Conservation (phyloP, 2,329 filamentous ascomycete genomes). For the Chalara sp. region DNA sequence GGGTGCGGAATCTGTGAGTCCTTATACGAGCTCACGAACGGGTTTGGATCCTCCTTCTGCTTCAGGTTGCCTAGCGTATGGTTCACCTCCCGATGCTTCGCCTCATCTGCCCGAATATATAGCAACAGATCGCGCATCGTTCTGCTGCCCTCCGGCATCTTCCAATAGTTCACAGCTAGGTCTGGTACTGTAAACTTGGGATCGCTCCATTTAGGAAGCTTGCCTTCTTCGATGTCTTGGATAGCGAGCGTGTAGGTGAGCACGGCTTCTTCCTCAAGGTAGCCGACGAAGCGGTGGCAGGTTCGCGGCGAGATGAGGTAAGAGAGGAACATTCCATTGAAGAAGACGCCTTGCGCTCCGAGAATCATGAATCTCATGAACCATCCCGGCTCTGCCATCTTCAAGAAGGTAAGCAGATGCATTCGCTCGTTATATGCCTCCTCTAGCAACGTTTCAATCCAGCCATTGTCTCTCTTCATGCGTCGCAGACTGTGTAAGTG, state of each 20-base stretch:
- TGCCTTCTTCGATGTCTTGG: constrained; percentile 77
- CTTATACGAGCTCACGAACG: constrained; percentile 80
- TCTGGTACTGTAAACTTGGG: constrained; percentile 69
- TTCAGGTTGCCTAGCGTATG: constrained; percentile 87
- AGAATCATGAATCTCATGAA: constrained; percentile 93
- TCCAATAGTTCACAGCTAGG: constrained; percentile 88
- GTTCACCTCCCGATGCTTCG: constrained; percentile 87
- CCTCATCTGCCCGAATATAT: constrained; percentile 87
- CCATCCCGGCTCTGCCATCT: constrained; percentile 70
- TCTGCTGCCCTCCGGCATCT: constrained; percentile 79
- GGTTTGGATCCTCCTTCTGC: constrained; percentile 83
- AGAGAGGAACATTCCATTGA: constrained; percentile 84
- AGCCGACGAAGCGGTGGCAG: constrained; percentile 92
- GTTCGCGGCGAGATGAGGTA: constrained; percentile 84
- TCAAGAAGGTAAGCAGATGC: constrained; percentile 89
- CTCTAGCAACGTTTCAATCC: constrained; percentile 87
- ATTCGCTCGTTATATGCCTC: constrained; percentile 92
- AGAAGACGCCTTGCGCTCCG: constrained; percentile 90
- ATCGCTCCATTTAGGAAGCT: constrained; percentile 73
- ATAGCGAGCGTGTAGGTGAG: constrained; percentile 91
- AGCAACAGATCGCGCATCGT: constrained; percentile 82
- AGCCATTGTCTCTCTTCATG: constrained; percentile 91
- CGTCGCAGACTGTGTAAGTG: constrained; percentile 78
- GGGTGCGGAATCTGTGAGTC: constrained; percentile 60
- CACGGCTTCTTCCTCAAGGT: constrained; percentile 95